Base-by-base conservation (phyloP, 805 yeast species). In the Grigorovia humatica region DNA sequence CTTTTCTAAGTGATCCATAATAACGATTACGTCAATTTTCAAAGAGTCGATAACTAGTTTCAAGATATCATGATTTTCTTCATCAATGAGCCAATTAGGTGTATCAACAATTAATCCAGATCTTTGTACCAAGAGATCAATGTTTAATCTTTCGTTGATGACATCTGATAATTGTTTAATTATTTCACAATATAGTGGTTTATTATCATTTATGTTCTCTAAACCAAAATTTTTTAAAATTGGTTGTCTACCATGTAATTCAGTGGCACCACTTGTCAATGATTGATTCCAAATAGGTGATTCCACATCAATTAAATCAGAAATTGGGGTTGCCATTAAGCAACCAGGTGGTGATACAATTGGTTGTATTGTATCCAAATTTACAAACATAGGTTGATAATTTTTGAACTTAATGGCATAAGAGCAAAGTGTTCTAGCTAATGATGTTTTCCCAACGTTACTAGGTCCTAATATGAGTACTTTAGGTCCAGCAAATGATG, bases 221-320 rank as follows among this genome's bases (percentile, higher is more conserved):
- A 82, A 74, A 0, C 98, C 99, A 67, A 74, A 88, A 60, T 77
- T 82, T 60, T 85, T 83, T 9, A 85, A 91, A n/a, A 85, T 65
- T 0, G 98, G 97, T 66, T 88, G 95, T 64, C 88, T 87, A n/a
- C 87, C 86, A 64, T 86, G 90, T 55, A 84, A 81, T 54, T 76
- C 71, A 1, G 90, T 81, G 1, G 87, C 80, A 44, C 95, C 93
- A 11, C 87, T 81, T 0, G 89, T 80, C 54, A 81, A 74, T 23
- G 85, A 80, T 47, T 88, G 87, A 55, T 95, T 96, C 72, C 95
- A 85, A 1, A 78, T 77, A 19, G 79, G 76, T 32, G 61, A 56
- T 59, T 87, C 91, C 18, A 86, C 79, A 60, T 93, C 96, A 40
- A 90, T 72, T 43, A 81, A 70, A 61, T 88, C 96, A 44, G 89